Conservation (phyloP, 2,329 filamentous ascomycete genomes). For the Aspergillus sp. region DNA sequence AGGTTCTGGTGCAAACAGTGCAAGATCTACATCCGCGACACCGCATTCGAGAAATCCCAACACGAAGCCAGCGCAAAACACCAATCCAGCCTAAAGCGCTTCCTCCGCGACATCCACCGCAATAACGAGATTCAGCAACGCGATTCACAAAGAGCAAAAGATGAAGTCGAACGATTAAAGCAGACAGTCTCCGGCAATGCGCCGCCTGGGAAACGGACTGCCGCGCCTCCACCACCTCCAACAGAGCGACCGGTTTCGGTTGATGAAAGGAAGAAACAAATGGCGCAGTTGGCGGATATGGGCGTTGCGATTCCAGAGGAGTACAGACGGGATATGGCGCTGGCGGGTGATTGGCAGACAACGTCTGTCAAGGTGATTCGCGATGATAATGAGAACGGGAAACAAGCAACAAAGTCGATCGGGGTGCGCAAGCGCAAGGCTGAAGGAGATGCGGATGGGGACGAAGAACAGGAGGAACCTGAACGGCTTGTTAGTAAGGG, state of each 20-base stretch:
- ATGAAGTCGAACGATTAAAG: conserved; percentile 80
- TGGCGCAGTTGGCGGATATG: conserved; percentile 80
- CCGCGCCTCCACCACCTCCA: conserved; percentile 29
- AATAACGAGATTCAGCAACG: conserved; percentile 72
- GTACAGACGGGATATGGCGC: conserved; percentile 71
- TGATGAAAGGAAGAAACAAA: conserved; percentile 70
- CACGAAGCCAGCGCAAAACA: conserved; percentile 83
- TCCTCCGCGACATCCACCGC: conserved; percentile 80
- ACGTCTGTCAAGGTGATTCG: conserved; percentile 45
- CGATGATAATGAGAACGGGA: conserved; percentile 35
- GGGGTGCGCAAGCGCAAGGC: conserved; percentile 42
- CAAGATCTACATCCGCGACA: conserved; percentile 82
- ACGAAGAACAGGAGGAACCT: conserved; percentile 30
- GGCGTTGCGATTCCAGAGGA: conserved; percentile 78
- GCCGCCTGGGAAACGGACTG: conserved; percentile 21
- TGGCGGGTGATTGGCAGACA: conserved; percentile 81
- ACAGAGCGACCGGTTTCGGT: conserved; percentile 42
- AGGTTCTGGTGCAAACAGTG: conserved; percentile 99
- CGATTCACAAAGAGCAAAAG: conserved; percentile 73
- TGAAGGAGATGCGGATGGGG: conserved; percentile 23
- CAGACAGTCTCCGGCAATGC: conserved; percentile 54
- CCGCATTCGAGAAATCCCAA: conserved; percentile 78
- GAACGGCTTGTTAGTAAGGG: conserved; percentile 31
- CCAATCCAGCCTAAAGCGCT: conserved; percentile 79
- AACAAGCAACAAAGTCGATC: conserved; percentile 22